Percentiles rank a stretch among this genome's conserved stretches.
phyloP scores from a whole-genome alignment of 2,329 filamentous ascomycete species.

The Sphaerulina musiva region DNA sequence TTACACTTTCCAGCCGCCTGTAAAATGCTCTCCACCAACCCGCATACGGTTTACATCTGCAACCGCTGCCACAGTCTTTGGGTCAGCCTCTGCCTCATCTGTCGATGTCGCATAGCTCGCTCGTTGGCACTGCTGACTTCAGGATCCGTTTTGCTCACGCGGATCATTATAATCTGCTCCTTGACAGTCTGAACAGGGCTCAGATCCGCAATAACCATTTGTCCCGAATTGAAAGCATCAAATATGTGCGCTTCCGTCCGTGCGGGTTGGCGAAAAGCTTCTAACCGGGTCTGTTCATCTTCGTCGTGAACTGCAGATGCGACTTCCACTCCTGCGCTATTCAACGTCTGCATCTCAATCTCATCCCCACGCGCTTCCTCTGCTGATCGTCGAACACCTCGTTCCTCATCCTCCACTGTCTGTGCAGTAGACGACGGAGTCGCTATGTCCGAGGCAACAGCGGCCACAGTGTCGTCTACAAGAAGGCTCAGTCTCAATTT shows the following conservation, averaged over 20 bases:
- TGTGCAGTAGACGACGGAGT: slow-evolving; percentile 34
- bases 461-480: slow-evolving; percentile 20
- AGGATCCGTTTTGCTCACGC: neutral
- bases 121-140: neutral
- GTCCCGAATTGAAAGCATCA: slow-evolving; percentile 43
- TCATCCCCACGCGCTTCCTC: slow-evolving; percentile 35
- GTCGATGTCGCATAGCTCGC: neutral
- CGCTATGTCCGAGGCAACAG: slow-evolving; percentile 10
- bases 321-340: slow-evolving; percentile 10
- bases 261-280: slow-evolving; percentile 16
- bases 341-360: slow-evolving; percentile 38
- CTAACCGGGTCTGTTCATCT: slow-evolving; percentile 14
- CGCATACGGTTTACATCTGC: neutral
- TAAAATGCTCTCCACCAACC: too few species aligned
- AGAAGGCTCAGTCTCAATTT: slow-evolving; percentile 38
- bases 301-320: neutral
- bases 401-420: slow-evolving; percentile 55
- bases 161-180: slow-evolving; percentile 34
- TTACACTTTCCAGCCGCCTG: too few species aligned
- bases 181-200: slow-evolving; percentile 38
- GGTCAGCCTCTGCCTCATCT: neutral
- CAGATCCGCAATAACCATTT: slow-evolving; percentile 43
- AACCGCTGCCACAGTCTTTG: neutral
- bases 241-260: slow-evolving; percentile 34
- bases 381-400: slow-evolving; percentile 43